Evolutionary conservation across 208 protist genomes (phyloP).

Genomic region (Acanthamoeba culbertsoni): DNA sequence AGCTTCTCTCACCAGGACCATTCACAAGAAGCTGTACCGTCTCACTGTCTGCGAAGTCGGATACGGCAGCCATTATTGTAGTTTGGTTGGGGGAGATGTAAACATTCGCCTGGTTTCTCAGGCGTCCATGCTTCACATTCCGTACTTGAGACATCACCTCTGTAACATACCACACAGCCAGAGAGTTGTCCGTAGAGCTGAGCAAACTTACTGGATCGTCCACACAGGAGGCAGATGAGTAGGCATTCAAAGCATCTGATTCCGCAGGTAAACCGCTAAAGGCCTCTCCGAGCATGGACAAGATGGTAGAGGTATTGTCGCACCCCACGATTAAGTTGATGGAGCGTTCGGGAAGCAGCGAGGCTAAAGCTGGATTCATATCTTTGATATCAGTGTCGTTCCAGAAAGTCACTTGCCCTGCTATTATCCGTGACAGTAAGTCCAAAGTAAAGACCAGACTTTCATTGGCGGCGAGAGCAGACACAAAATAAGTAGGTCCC

Average conservation of each 20-base stretch:
- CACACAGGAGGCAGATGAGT: not conserved
- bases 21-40: not conserved
- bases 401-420: not conserved
- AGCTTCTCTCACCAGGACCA: not conserved
- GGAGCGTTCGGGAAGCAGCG: not conserved
- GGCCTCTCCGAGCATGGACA: not conserved
- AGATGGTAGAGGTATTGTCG: not conserved
- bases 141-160: not conserved
- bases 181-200: not conserved
- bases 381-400: not conserved
- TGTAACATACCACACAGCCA: not conserved
- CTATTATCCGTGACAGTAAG: not conserved
- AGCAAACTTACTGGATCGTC: not conserved
- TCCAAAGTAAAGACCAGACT: not conserved
- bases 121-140: not conserved
- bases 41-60: not conserved
- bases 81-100: not conserved
- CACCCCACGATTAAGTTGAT: not conserved
- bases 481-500: not conserved
- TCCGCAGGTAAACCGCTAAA: not conserved
- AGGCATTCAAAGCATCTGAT: not conserved
- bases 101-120: not conserved
- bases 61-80: not conserved
- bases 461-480: not conserved
- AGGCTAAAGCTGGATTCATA: not conserved